These are phyloP conservation scores for Lepidium didymum DNA, from an alignment of 345 rosid genomes.

Conservation along the genomic window DNA sequence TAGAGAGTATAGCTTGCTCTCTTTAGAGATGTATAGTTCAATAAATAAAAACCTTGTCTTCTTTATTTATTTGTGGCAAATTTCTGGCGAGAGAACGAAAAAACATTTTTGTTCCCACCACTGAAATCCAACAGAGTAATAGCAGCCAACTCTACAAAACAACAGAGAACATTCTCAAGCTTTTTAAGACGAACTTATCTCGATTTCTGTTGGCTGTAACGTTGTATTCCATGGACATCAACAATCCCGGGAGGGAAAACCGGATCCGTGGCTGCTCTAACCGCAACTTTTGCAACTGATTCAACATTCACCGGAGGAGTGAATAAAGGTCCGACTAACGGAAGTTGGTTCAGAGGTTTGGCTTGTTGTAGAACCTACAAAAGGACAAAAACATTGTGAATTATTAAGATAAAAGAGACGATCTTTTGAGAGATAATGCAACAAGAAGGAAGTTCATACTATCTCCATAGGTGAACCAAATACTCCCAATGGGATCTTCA, in stretches of 20 bases:
- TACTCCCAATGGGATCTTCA: conserved; percentile 76
- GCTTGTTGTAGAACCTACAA: conserved; percentile 59
- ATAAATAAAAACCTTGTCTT: conserved; percentile 14
- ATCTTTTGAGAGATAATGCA: background rate
- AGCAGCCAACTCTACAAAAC: conserved; percentile 14
- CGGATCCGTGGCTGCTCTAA: conserved; percentile 51
- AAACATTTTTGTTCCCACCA: conserved; percentile 6
- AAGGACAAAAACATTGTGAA: background rate
- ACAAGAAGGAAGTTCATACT: conserved; percentile 35
- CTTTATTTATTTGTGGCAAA: conserved; percentile 20
- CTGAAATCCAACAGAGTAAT: background rate
- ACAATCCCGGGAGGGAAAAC: conserved; percentile 64
- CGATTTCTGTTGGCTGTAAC: conserved; percentile 45
- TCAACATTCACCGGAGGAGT: conserved; percentile 54
- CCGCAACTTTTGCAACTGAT: conserved; percentile 36
- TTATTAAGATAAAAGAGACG: background rate
- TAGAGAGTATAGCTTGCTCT: conserved; percentile 18
- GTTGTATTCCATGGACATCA: conserved; percentile 52
- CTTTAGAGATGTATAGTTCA: conserved; percentile 28
- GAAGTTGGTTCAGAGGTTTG: conserved; percentile 54
- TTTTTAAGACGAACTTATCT: conserved; percentile 24
- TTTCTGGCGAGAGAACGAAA: conserved; percentile 2
- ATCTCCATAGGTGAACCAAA: conserved; percentile 88
- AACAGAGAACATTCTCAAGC: background rate
- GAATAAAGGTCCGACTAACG: conserved; percentile 41